A percentile compares a stretch with the other conserved stretches of the same genome.
Conservation (phyloP, 225 moss, liverwort and hornwort species). For the Neckera pumila region DNA sequence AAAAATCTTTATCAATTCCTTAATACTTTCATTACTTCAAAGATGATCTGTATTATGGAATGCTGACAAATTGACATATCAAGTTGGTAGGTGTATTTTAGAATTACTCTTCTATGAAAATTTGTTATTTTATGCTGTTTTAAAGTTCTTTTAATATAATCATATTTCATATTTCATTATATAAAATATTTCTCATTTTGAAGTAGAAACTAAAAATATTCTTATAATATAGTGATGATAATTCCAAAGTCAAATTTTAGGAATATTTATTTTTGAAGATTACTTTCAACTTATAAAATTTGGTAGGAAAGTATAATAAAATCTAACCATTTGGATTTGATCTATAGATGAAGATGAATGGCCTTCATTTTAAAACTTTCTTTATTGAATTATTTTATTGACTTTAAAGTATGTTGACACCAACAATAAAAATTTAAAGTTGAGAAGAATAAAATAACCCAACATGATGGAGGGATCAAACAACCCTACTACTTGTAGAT, state of each 20-base stretch:
- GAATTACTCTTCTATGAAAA: too few species aligned
- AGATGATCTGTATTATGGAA: background rate
- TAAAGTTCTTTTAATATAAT: background rate
- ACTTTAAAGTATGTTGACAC: background rate
- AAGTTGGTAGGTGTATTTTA: background rate
- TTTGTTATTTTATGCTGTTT: too few species aligned
- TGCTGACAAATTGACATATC: background rate
- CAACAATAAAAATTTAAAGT: background rate
- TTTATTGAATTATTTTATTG: background rate
- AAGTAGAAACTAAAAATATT: background rate
- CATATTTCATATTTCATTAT: background rate
- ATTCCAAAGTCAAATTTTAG: too few species aligned
- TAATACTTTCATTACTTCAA: background rate
- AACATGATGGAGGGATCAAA: background rate
- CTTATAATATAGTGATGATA: background rate
- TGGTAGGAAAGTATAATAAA: background rate
- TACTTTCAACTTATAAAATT: background rate
- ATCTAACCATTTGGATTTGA: background rate
- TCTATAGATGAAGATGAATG: background rate
- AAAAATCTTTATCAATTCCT: background rate
- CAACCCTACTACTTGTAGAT: background rate
- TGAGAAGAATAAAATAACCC: background rate
- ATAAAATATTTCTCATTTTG: too few species aligned
- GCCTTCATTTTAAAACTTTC: background rate
- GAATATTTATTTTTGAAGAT: background rate